phyloP scores from a whole-genome alignment of 1,284 basidiomycete genomes.

The Cryptococcus sp. region DNA sequence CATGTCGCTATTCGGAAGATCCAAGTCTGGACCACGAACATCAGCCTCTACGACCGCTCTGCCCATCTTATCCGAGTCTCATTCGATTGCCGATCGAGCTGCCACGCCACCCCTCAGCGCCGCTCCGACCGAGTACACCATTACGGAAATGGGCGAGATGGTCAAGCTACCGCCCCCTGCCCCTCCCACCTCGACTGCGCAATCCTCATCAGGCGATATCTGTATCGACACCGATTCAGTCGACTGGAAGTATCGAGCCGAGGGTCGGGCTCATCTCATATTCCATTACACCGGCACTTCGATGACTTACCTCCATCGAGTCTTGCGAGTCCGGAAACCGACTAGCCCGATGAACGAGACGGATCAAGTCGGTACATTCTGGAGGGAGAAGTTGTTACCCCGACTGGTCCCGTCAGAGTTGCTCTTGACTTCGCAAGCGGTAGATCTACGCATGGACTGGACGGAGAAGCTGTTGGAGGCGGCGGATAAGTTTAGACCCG shows the following conservation, averaged over 20 bases:
- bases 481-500: slow-evolving; percentile 55
- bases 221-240: slow-evolving; percentile 33
- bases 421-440: slow-evolving; percentile 56
- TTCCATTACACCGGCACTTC: slow-evolving; percentile 66
- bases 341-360: slow-evolving; percentile 14
- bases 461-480: slow-evolving; percentile 52
- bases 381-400: slow-evolving; percentile 30
- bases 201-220: not conserved
- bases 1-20: slow-evolving; percentile 1
- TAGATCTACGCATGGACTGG: slow-evolving; percentile 59
- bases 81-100: not conserved
- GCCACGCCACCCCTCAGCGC: not conserved
- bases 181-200: not conserved
- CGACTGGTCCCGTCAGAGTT: slow-evolving; percentile 55
- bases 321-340: slow-evolving; percentile 67
- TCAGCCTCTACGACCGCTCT: not conserved
- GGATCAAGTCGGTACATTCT: slow-evolving; percentile 13
- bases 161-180: slow-evolving; percentile 17
- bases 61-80: not conserved
- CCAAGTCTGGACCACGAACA: not conserved
- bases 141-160: slow-evolving; percentile 31
- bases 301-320: slow-evolving; percentile 56
- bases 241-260: slow-evolving; percentile 77
- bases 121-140: slow-evolving; percentile 27
- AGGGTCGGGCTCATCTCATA: slow-evolving; percentile 83